A percentile compares a stretch with the other conserved stretches of the same genome.
phyloP scores from a whole-genome alignment of 2,329 filamentous ascomycete species.

The Tympanopsis confertula region DNA sequence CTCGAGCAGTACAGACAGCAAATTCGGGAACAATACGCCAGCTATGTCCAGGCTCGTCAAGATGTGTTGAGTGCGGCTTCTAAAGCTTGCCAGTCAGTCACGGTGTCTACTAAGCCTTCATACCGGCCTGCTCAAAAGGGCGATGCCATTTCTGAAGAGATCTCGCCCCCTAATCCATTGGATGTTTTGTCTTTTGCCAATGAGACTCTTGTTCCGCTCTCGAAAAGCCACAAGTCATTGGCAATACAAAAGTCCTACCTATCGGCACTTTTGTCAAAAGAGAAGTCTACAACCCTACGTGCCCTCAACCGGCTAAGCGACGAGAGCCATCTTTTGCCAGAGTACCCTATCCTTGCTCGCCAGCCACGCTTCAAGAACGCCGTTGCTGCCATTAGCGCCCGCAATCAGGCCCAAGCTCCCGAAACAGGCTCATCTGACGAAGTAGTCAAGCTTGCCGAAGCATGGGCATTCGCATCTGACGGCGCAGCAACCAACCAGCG shows the following conservation, averaged over 20 bases:
- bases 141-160: neutral
- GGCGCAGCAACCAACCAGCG: neutral
- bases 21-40: neutral
- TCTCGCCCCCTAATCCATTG: neutral
- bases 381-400: constrained; percentile 12
- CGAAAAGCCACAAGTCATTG: constrained; percentile 20
- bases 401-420: constrained; percentile 5
- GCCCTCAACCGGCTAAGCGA: constrained; percentile 23
- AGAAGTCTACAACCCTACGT: constrained; percentile 19
- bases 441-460: neutral
- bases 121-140: too few species aligned
- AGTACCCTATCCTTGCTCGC: constrained; percentile 21
- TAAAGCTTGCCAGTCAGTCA: neutral
- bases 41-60: neutral
- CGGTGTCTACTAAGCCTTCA: neutral
- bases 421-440: neutral
- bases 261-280: constrained; percentile 20
- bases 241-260: constrained; percentile 22
- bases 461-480: neutral
- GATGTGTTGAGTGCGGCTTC: neutral
- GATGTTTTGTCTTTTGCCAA: constrained; percentile 15
- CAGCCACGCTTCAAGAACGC: constrained; percentile 21
- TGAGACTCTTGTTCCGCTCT: constrained; percentile 18
- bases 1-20: neutral
- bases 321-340: constrained; percentile 26